Conservation (phyloP, 306 rosid species). For the Datisca glomerata region DNA sequence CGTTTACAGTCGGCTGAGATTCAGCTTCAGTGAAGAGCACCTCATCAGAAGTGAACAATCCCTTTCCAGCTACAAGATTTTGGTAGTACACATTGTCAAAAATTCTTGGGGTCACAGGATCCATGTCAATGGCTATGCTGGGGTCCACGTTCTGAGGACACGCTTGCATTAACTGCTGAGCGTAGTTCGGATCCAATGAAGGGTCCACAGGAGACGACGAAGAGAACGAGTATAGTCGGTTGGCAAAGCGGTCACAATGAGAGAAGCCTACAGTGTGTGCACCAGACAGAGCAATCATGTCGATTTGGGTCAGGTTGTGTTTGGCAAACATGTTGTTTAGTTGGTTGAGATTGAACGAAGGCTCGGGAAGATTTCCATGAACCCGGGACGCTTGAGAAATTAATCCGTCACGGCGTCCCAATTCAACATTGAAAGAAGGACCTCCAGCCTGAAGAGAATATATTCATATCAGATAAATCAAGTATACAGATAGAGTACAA, state of each 20-base stretch:
- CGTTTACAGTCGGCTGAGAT: constrained; percentile 23
- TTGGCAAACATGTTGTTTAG: constrained; percentile 23
- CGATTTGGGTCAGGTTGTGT: constrained; percentile 27
- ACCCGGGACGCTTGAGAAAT: constrained; percentile 28
- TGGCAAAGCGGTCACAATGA: constrained; percentile 32
- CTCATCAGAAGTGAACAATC: constrained; percentile 34
- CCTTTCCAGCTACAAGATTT: constrained; percentile 22
- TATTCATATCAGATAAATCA: too few relatives aligned
- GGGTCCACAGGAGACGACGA: constrained; percentile 31
- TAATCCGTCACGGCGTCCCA: constrained; percentile 45
- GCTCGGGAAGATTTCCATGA: constrained; percentile 21
- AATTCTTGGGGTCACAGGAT: constrained; percentile 11
- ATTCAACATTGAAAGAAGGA: constrained; percentile 38
- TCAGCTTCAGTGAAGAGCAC: constrained; percentile 24
- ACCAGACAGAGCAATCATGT: constrained; percentile 53
- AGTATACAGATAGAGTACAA: too few relatives aligned
- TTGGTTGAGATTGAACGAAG: constrained; percentile 24
- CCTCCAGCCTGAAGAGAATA: too few relatives aligned
- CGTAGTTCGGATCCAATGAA: constrained; percentile 16
- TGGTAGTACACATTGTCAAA: constrained; percentile 35
- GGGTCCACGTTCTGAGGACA: constrained; percentile 41
- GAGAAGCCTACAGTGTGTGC: constrained; percentile 59
- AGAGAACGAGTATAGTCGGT: constrained; percentile 28
- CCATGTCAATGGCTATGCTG: constrained; percentile 13
- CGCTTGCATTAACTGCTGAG: constrained; percentile 7